A percentile compares a stretch with the other conserved stretches of the same genome.
Conservation (phyloP, 2,329 filamentous ascomycete genomes). For the Pestalotiopsis sp. region DNA sequence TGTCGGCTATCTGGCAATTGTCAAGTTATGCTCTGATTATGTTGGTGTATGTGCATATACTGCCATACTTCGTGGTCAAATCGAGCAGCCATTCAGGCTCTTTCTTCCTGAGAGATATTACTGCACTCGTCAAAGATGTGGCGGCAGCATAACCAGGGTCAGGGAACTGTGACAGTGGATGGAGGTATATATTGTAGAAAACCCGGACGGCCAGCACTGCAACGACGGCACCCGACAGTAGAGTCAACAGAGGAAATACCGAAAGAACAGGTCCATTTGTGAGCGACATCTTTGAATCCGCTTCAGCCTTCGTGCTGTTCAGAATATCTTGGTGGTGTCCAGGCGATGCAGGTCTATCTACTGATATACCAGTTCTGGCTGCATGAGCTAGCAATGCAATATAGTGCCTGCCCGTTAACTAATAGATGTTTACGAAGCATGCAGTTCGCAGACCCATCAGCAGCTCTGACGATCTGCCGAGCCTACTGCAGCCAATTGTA, state of each 20-base stretch:
- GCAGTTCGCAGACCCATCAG: too few species aligned
- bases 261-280: not conserved
- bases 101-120: conserved; percentile 17
- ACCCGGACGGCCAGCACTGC: not conserved
- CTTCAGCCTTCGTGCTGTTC: too few species aligned
- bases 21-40: not conserved
- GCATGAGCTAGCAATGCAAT: too few species aligned
- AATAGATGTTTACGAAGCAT: not conserved
- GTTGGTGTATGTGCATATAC: conserved; percentile 6
- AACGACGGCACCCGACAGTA: not conserved
- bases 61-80: conserved; percentile 22
- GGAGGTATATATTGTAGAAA: conserved; percentile 20
- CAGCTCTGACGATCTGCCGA: too few species aligned
- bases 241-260: too few species aligned
- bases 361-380: too few species aligned
- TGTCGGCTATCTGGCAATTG: conserved; percentile 21
- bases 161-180: conserved; percentile 21
- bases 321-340: too few species aligned
- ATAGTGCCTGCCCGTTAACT: not conserved
- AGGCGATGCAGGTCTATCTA: too few species aligned
- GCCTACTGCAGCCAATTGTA: too few species aligned
- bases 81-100: conserved; percentile 24
- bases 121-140: conserved; percentile 19
- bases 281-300: not conserved
- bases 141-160: conserved; percentile 22